Evolutionary conservation across 345 rosid genomes (phyloP).

Genomic region (Rhizophora mangle): DNA sequence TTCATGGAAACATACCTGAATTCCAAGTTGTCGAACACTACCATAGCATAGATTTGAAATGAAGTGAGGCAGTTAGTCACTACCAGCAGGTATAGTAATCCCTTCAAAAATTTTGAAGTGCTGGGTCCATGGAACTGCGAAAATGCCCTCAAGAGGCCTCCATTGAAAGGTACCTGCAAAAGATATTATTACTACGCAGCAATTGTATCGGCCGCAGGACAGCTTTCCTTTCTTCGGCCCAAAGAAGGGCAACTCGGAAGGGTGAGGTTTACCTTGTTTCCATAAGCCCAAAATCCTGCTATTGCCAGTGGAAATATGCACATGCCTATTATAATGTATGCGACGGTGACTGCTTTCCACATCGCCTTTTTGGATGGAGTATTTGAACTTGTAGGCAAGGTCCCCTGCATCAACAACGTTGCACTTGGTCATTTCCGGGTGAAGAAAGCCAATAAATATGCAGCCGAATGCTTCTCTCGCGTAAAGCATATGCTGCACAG

Average conservation of each 20-base stretch:
- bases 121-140: conserved; percentile 17
- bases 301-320: conserved; percentile 38
- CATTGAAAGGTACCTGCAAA: conserved; percentile 23
- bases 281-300: conserved; percentile 55
- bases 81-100: conserved; percentile 24
- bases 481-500: too few species aligned
- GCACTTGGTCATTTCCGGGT: too few species aligned
- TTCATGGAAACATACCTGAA: conserved; percentile 19
- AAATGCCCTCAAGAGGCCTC: conserved; percentile 39
- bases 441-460: too few species aligned
- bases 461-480: too few species aligned
- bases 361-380: conserved; percentile 30
- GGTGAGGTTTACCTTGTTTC: conserved; percentile 34
- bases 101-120: conserved; percentile 25
- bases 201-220: too few species aligned
- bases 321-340: conserved; percentile 37
- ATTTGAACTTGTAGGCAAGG: conserved; percentile 39
- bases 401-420: conserved; percentile 36
- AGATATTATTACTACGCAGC: too few species aligned
- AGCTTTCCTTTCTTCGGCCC: background rate
- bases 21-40: conserved; percentile 51
- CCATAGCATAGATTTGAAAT: conserved; percentile 59
- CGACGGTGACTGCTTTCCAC: conserved; percentile 47
- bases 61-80: conserved; percentile 32
- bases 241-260: background rate